Base-by-base conservation (phyloP, 495 filamentous ascomycete genomes). In the Aspergillus cavernicola region DNA sequence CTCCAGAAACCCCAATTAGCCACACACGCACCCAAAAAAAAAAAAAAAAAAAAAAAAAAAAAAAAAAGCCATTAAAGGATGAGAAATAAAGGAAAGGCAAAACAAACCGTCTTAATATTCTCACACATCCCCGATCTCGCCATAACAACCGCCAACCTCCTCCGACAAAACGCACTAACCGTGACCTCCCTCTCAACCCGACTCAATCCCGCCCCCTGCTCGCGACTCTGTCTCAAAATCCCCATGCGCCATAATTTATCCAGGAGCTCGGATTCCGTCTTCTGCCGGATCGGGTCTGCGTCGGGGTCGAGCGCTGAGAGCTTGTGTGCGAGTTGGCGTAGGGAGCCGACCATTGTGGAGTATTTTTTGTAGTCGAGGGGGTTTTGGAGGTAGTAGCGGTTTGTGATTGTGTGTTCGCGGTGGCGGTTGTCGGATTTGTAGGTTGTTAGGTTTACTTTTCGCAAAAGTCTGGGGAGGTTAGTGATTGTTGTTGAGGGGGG, bases 381-480 rank as follows among this genome's bases (percentile, higher is more conserved):
- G 60, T 91, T 87, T 66, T 89, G 86, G 61, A 97, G 90, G 70
- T 85, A 80, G 69, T 98, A 98, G 53, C 91, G 86, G 46, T 90
- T 84, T 47, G 85, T 78, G 53, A 97, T 80, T 57, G 82, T 76
- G 57, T 89, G 80, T 65, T 86, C 86, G 67, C 92, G 84, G 77
- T 98, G 95, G 57, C 79, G 73, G 64, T 85, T 78, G 74, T 98
- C 92, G 63, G 85, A 85, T 72, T 90, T 90, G 78, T 92, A 97
- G 65, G 85, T 92, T 59, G 90, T 84, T 73, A 98, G 93, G 70
- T 98, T 90, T 69, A 95, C 90, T 74, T 97, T 98, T 52, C 84
- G 82, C 66, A 97, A 85, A 61, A 89, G 80, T 66, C 77, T 81
- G 62, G 33, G 15, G 26, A 15, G 28, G 62, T 44, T 35, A 16